A percentile compares a stretch with the other conserved stretches of the same genome.
phyloP scores from a whole-genome alignment of 768 basidiomycete species.

The Tylopilus balloui region DNA sequence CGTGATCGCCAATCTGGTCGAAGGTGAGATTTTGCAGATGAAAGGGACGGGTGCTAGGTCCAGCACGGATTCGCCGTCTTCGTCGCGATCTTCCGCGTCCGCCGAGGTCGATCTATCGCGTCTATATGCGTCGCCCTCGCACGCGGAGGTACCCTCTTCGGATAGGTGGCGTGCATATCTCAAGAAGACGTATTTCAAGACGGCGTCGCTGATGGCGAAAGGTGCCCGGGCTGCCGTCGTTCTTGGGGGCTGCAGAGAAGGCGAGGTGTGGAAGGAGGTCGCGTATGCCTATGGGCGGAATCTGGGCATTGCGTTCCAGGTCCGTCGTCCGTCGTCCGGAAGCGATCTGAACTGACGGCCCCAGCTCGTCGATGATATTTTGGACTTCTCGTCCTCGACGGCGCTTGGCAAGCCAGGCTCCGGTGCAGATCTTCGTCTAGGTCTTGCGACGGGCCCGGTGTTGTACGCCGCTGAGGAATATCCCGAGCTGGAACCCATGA shows the following conservation, averaged over 20 bases:
- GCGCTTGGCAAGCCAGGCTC: slow-evolving; percentile 83
- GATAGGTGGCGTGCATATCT: slow-evolving; percentile 76
- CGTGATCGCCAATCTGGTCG: slow-evolving; percentile 93
- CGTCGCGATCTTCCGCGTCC: slow-evolving; percentile 17
- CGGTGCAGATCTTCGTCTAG: slow-evolving; percentile 78
- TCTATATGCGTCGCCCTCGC: slow-evolving; percentile 39
- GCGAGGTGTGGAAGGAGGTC: slow-evolving; percentile 82
- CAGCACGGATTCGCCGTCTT: background rate
- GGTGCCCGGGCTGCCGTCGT: slow-evolving; percentile 73
- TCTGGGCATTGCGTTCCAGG: slow-evolving; percentile 3
- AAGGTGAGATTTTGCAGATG: slow-evolving; percentile 86
- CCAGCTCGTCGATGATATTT: slow-evolving; percentile 91
- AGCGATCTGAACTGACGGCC: background rate
- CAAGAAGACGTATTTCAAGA: slow-evolving; percentile 69
- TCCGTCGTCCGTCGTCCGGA: background rate
- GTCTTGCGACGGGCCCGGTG: slow-evolving; percentile 81
- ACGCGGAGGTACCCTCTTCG: slow-evolving; percentile 24
- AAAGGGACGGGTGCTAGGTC: background rate
- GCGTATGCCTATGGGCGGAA: slow-evolving; percentile 56
- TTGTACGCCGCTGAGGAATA: slow-evolving; percentile 86
- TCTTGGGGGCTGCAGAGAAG: slow-evolving; percentile 74
- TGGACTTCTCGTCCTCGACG: slow-evolving; percentile 83
- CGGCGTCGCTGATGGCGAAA: background rate
- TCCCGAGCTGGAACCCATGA: slow-evolving; percentile 69
- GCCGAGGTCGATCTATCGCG: slow-evolving; percentile 32